Conservation (phyloP, 2,329 filamentous ascomycete species). For the Sporothrix inflata region DNA sequence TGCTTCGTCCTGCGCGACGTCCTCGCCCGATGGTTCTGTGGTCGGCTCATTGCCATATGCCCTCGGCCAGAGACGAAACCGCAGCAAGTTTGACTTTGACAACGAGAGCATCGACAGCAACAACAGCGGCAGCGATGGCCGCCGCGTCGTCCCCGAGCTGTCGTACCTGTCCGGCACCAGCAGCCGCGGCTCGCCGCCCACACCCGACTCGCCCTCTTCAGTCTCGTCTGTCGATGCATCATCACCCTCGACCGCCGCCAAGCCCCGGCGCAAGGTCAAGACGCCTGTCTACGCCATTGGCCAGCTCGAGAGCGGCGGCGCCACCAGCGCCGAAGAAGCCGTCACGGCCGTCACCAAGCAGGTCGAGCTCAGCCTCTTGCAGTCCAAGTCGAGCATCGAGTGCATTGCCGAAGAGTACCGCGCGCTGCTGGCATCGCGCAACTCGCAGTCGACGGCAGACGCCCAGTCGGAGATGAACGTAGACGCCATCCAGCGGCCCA, state of each 20-base stretch:
- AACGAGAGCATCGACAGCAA: conserved; percentile 7
- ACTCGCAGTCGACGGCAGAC: conserved; percentile 43
- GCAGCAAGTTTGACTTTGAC: conserved; percentile 13
- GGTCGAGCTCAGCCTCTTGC: conserved; percentile 30
- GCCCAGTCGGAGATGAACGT: conserved; percentile 37
- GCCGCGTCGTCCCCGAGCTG: conserved; percentile 42
- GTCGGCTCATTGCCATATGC: not conserved
- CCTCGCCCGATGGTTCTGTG: not conserved
- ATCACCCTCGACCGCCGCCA: conserved; percentile 33
- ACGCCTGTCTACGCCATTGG: conserved; percentile 56
- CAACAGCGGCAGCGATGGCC: conserved; percentile 22
- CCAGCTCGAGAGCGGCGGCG: conserved; percentile 48
- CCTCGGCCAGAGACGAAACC: not conserved
- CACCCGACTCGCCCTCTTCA: conserved; percentile 34
- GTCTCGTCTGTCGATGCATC: conserved; percentile 20
- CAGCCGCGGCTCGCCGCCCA: conserved; percentile 28
- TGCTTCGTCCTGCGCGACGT: conserved; percentile 22
- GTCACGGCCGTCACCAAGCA: not conserved
- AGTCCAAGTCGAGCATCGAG: conserved; percentile 48
- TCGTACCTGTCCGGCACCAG: conserved; percentile 42
- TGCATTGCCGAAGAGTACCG: conserved; percentile 56
- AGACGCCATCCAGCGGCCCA: conserved; percentile 2
- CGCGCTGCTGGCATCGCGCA: conserved; percentile 49
- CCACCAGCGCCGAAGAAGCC: not conserved
- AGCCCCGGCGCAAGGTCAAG: conserved; percentile 53